Percentiles rank a stretch among this genome's conserved stretches.
Evolutionary conservation across 2,329 filamentous ascomycete species (phyloP).

Genomic region (Aureobasidium sp.): DNA sequence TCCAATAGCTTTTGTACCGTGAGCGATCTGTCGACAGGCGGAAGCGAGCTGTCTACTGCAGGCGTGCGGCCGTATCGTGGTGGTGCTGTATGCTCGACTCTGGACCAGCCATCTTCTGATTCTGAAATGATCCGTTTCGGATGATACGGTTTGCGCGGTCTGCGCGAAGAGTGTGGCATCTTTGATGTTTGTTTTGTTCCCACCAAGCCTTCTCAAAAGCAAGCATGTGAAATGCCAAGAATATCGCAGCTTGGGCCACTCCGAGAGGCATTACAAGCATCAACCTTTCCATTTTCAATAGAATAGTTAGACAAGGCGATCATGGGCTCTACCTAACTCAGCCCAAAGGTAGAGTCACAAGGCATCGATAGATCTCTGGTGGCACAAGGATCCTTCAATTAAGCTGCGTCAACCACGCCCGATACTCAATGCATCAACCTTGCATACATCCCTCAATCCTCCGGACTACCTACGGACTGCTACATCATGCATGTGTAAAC

Average conservation of each 20-base stretch:
- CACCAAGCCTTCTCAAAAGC: background rate
- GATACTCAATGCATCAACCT: background rate
- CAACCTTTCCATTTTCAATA: background rate
- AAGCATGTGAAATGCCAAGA: conserved; percentile 7
- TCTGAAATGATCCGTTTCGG: conserved; percentile 1
- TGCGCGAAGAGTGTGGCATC: conserved; percentile 18
- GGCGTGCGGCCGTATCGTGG: background rate
- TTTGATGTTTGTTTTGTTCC: background rate
- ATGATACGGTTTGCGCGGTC: background rate
- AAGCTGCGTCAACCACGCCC: background rate
- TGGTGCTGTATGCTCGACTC: conserved; percentile 6
- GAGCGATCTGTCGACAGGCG: conserved; percentile 10
- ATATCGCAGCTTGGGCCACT: background rate
- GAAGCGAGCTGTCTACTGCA: background rate
- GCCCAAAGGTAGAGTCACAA: too few species aligned
- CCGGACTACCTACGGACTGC: background rate
- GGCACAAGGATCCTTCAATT: background rate
- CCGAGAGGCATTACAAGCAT: background rate
- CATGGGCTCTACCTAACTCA: background rate
- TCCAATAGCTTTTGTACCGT: conserved; percentile 14
- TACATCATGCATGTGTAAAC: background rate
- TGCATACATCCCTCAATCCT: background rate
- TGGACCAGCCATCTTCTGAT: conserved; percentile 14
- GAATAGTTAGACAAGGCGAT: too few species aligned
- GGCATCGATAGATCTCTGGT: background rate